A percentile compares a stretch with the other conserved stretches of the same genome.
Conservation (phyloP, 768 basidiomycete species). For the Cystofilobasidium capitatum region DNA sequence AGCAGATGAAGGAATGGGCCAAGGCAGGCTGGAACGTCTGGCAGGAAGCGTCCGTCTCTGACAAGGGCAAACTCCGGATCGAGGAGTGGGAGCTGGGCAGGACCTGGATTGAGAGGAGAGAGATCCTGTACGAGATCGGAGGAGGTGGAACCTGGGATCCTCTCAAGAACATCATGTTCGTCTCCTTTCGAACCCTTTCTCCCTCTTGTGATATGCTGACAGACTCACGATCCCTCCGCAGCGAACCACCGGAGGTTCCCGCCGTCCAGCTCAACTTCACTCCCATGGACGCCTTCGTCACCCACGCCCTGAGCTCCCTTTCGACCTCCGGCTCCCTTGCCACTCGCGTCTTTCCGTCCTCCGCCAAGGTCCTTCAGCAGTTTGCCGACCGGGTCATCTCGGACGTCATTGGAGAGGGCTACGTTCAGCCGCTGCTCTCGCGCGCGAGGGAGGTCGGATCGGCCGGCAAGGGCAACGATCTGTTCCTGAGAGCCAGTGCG, state of each 20-base stretch:
- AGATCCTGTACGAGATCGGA: slow-evolving; percentile 79
- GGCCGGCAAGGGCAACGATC: slow-evolving; percentile 57
- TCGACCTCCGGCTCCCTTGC: slow-evolving; percentile 61
- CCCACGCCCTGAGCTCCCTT: slow-evolving; percentile 50
- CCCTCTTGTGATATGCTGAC: background rate
- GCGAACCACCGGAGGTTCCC: slow-evolving; percentile 1
- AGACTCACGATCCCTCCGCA: background rate
- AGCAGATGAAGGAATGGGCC: slow-evolving; percentile 68
- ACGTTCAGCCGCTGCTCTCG: slow-evolving; percentile 25
- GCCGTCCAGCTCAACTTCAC: slow-evolving; percentile 65
- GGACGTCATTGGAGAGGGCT: slow-evolving; percentile 50
- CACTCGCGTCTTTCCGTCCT: slow-evolving; percentile 72
- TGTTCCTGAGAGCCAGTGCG: slow-evolving; percentile 75
- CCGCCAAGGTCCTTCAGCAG: slow-evolving; percentile 62
- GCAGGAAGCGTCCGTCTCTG: slow-evolving; percentile 29
- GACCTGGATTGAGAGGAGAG: slow-evolving; percentile 90
- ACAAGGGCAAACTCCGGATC: slow-evolving; percentile 14
- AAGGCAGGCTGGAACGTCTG: slow-evolving; percentile 79
- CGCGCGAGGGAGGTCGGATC: slow-evolving; percentile 69
- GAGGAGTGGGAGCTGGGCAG: slow-evolving; percentile 84
- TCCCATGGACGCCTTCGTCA: slow-evolving; percentile 88
- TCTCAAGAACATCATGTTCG: slow-evolving; percentile 50
- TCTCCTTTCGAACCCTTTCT: background rate
- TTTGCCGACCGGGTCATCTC: slow-evolving; percentile 75
- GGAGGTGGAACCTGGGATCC: slow-evolving; percentile 54